Conservation (phyloP, 345 rosid genomes). For the Euclidium syriacum region DNA sequence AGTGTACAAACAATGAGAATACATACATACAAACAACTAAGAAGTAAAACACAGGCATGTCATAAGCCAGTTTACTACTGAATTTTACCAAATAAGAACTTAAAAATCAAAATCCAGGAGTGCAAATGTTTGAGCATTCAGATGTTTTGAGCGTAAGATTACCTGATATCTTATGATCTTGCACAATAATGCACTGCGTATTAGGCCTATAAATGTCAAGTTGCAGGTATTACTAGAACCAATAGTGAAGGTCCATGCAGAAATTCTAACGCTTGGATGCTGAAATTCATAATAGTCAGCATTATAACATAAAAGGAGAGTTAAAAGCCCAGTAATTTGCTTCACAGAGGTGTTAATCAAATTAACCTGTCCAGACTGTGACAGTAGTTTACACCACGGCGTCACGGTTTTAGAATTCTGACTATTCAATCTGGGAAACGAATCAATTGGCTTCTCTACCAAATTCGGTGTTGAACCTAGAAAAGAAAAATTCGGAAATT, state of each 20-base stretch:
- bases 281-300: constrained; percentile 30
- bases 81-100: neutral
- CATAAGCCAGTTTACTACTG: neutral
- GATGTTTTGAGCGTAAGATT: neutral
- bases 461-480: constrained; percentile 51
- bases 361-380: constrained; percentile 72
- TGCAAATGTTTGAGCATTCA: neutral
- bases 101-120: neutral
- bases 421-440: too few relatives aligned
- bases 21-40: constrained; percentile 49
- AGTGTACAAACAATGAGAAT: constrained; percentile 69
- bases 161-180: constrained; percentile 69
- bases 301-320: neutral
- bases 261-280: constrained; percentile 52
- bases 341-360: neutral
- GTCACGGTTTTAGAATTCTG: constrained; percentile 33
- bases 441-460: constrained; percentile 53
- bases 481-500: constrained; percentile 3
- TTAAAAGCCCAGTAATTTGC: too few relatives aligned
- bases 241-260: constrained; percentile 36
- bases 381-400: constrained; percentile 74
- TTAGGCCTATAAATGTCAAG: constrained; percentile 48
- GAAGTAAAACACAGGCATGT: constrained; percentile 25
- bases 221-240: constrained; percentile 57
- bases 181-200: constrained; percentile 45